phyloP scores from a whole-genome alignment of 2,329 filamentous ascomycete species.

The Fusarium annulatum region DNA sequence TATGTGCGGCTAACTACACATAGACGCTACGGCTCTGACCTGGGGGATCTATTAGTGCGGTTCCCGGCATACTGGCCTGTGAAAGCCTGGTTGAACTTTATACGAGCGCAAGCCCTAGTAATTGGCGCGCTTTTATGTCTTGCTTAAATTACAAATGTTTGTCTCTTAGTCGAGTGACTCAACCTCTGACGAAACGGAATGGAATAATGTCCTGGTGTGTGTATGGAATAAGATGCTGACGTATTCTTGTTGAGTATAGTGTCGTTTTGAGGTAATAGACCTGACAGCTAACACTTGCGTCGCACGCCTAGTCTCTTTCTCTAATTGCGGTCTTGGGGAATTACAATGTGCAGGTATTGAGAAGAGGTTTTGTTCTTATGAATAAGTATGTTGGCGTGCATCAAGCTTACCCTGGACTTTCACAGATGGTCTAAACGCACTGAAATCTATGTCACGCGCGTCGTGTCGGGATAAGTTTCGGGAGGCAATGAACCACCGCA shows the following conservation, averaged over 20 bases:
- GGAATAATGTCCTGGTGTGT: rapidly evolving
- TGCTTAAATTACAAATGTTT: neutral
- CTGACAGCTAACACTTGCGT: neutral
- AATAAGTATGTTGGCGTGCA: too few relatives aligned
- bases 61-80: neutral
- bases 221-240: neutral
- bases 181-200: rapidly evolving
- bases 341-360: too few relatives aligned
- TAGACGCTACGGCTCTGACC: too few relatives aligned
- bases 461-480: too few relatives aligned
- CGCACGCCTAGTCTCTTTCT: neutral
- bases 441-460: neutral
- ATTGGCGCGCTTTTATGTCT: neutral
- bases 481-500: neutral
- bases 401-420: neutral
- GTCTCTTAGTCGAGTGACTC: rapidly evolving
- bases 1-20: neutral
- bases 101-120: neutral
- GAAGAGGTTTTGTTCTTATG: neutral
- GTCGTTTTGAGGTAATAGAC: neutral
- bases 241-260: neutral
- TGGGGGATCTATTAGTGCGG: neutral
- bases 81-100: neutral
- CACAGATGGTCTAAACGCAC: neutral
- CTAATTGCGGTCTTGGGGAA: too few relatives aligned